These are phyloP conservation scores for Leccinum pachyderme DNA, from an alignment of 1,284 basidiomycete species.

Conservation along the genomic window DNA sequence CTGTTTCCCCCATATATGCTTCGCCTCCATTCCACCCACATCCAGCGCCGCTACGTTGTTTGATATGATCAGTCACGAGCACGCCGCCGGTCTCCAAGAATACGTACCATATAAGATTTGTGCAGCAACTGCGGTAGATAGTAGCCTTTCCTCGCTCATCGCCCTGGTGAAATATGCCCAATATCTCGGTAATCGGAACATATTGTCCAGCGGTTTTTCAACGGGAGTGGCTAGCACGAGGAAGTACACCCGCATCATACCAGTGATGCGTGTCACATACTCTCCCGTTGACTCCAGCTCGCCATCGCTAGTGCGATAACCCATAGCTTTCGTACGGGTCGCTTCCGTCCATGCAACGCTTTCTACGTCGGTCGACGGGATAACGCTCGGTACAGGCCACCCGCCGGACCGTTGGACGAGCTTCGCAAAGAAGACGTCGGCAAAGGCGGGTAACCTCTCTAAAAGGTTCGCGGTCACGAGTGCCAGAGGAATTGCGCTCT, in stretches of 20 bases:
- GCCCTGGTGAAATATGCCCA: conserved; percentile 73
- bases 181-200: conserved; percentile 60
- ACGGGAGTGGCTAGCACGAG: conserved; percentile 59
- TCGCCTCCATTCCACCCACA: conserved; percentile 63
- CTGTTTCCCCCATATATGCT: conserved; percentile 71
- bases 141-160: conserved; percentile 46
- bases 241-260: conserved; percentile 88
- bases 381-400: conserved; percentile 59
- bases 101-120: conserved; percentile 67
- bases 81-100: conserved; percentile 7
- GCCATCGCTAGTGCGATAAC: conserved; percentile 47
- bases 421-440: conserved; percentile 80
- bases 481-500: conserved; percentile 82
- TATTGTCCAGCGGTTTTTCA: conserved; percentile 41
- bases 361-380: conserved; percentile 51
- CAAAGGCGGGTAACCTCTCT: conserved; percentile 43
- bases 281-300: conserved; percentile 55
- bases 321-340: conserved; percentile 66
- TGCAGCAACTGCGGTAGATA: conserved; percentile 55
- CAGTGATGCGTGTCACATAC: conserved; percentile 75
- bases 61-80: conserved; percentile 12
- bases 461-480: conserved; percentile 56
- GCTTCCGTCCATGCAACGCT: conserved; percentile 50
- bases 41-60: conserved; percentile 62
- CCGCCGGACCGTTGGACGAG: conserved; percentile 79